phyloP scores from a whole-genome alignment of 176 grass and related monocot genomes.

The Pharus latifolius region DNA sequence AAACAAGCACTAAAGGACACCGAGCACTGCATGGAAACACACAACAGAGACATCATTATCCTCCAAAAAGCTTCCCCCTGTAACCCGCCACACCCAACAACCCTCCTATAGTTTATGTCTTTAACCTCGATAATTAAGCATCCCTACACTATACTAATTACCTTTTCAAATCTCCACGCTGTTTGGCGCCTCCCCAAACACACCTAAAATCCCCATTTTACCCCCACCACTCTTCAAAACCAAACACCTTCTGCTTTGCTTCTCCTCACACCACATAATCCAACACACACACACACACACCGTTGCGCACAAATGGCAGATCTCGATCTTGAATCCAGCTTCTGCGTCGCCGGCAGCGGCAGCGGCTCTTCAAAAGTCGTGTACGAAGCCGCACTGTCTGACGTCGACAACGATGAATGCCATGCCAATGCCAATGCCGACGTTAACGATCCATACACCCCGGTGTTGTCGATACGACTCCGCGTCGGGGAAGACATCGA shows the following conservation, averaged over 20 bases:
- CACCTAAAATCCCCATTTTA: not conserved
- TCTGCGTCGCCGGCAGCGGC: not conserved
- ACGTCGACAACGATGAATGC: not conserved
- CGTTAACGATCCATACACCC: conserved; percentile 6
- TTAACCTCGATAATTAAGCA: not conserved
- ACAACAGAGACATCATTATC: too few species aligned
- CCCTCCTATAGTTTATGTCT: too few species aligned
- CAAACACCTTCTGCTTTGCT: not conserved
- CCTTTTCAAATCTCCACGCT: conserved; percentile 13
- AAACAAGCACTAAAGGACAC: too few species aligned
- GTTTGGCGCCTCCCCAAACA: conserved; percentile 10
- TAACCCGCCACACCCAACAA: too few species aligned
- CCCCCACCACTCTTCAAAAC: conserved; percentile 9
- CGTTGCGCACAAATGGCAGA: not conserved
- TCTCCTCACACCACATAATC: too few species aligned
- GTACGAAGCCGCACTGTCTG: not conserved
- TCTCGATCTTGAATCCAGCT: not conserved
- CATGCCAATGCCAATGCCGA: too few species aligned
- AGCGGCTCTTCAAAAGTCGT: not conserved
- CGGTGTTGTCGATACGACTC: not conserved
- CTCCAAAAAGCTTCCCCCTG: too few species aligned
- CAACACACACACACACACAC: not conserved
- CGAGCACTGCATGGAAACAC: too few species aligned
- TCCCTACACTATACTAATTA: not conserved
- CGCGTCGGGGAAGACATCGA: conserved; percentile 30